phyloP scores from a whole-genome alignment of 2,329 filamentous ascomycete species.

The Penicillium concentricum region DNA sequence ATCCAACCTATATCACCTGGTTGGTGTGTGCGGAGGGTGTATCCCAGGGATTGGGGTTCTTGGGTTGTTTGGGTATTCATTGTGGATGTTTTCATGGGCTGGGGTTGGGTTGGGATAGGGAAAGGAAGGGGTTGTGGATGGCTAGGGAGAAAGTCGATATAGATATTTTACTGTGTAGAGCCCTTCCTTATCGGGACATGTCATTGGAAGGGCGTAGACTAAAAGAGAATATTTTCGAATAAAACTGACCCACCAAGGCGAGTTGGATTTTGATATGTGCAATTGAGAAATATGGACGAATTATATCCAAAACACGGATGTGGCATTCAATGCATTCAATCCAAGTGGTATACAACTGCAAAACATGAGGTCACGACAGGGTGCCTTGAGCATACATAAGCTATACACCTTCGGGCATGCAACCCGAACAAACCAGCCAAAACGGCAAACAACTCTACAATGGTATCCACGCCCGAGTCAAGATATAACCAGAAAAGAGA shows the following conservation, averaged over 20 bases:
- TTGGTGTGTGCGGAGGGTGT: conserved; percentile 15
- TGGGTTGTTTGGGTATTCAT: neutral
- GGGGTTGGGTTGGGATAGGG: neutral
- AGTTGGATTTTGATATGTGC: neutral
- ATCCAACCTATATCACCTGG: conserved; percentile 21
- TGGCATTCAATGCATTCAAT: neutral
- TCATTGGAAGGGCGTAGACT: conserved; percentile 1
- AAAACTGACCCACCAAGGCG: neutral
- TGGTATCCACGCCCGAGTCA: neutral
- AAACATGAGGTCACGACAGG: neutral
- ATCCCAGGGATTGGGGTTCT: neutral
- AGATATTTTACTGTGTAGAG: neutral
- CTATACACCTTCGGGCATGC: neutral
- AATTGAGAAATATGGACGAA: neutral
- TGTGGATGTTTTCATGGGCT: neutral
- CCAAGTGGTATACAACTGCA: conserved; percentile 6
- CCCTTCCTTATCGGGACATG: neutral
- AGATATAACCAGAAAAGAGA: neutral
- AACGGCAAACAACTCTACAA: neutral
- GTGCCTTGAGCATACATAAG: neutral
- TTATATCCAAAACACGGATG: neutral
- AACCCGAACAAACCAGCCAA: neutral
- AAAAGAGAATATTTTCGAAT: neutral
- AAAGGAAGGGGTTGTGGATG: neutral
- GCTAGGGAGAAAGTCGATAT: neutral